Conservation (phyloP, 768 basidiomycete species). For the Leccinum rimulosum region DNA sequence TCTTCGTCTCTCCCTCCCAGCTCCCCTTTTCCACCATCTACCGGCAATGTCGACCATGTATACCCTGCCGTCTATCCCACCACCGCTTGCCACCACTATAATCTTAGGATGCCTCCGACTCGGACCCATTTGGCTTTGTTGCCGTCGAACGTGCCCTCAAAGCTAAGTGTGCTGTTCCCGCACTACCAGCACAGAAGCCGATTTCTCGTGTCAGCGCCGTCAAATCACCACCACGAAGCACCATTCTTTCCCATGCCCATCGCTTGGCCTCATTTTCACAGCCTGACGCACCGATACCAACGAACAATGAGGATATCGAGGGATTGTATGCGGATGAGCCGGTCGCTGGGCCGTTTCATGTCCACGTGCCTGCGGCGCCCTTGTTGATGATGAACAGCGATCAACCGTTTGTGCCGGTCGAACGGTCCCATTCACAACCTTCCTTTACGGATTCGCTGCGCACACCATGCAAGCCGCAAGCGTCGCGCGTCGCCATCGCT, state of each 20-base stretch:
- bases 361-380: constrained; percentile 16
- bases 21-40: constrained; percentile 29
- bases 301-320: constrained; percentile 33
- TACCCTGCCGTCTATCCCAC: constrained; percentile 3
- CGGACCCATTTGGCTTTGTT: constrained; percentile 59
- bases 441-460: constrained; percentile 26
- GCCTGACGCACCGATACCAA: constrained; percentile 34
- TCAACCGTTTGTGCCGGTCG: constrained; percentile 9
- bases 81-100: constrained; percentile 18
- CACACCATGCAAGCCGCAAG: constrained; percentile 31
- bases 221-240: constrained; percentile 22
- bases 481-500: constrained; percentile 10
- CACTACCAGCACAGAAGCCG: constrained; percentile 10
- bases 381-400: constrained; percentile 23
- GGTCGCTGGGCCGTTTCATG: constrained; percentile 25
- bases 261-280: constrained; percentile 31
- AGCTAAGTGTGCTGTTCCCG: constrained; percentile 32
- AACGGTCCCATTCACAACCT: constrained; percentile 10
- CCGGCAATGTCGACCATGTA: constrained; percentile 12
- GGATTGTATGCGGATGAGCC: constrained; percentile 35
- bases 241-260: constrained; percentile 16
- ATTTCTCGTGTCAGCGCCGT: constrained; percentile 8
- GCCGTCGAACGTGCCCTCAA: constrained; percentile 52
- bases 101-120: constrained; percentile 28
- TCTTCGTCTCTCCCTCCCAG: constrained; percentile 35